Evolutionary conservation across 1,284 basidiomycete genomes (phyloP).

Genomic region (Vanrija sp.): DNA sequence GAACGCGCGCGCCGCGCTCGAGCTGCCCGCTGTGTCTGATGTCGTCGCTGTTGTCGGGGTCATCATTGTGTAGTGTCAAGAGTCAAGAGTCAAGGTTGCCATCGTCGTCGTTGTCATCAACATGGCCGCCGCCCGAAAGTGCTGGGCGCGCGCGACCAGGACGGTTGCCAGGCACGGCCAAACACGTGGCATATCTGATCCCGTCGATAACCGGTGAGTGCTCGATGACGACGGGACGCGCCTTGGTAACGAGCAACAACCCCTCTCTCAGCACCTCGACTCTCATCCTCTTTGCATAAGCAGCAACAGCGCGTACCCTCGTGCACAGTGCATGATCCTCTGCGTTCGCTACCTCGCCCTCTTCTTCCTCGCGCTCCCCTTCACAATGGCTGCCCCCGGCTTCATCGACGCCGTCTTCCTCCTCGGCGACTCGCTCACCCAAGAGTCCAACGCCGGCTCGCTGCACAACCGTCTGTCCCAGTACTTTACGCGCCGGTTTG

Average conservation of each 20-base stretch:
- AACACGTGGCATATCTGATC: too few species aligned
- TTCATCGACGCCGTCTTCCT: conserved; percentile 44
- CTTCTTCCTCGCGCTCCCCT: background rate
- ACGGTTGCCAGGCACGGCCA: too few species aligned
- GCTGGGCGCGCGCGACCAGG: too few species aligned
- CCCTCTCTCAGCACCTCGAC: too few species aligned
- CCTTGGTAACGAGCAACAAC: too few species aligned
- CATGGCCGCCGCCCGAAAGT: too few species aligned
- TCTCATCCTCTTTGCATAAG: too few species aligned
- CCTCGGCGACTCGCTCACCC: conserved; percentile 41
- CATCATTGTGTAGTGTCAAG: background rate
- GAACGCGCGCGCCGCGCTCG: too few species aligned
- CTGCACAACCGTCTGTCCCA: conserved; percentile 44
- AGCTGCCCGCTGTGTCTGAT: background rate
- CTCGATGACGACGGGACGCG: background rate
- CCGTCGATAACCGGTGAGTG: background rate
- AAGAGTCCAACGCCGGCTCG: background rate
- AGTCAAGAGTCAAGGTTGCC: background rate
- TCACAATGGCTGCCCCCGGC: conserved; percentile 31
- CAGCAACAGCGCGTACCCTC: too few species aligned
- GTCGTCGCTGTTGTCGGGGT: background rate
- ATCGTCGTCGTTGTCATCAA: background rate
- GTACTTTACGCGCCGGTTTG: conserved; percentile 69
- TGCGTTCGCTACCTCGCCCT: background rate
- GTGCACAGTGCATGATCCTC: too few species aligned